phyloP scores from a whole-genome alignment of 23 red algal genomes.

The Agarophyton chilense region DNA sequence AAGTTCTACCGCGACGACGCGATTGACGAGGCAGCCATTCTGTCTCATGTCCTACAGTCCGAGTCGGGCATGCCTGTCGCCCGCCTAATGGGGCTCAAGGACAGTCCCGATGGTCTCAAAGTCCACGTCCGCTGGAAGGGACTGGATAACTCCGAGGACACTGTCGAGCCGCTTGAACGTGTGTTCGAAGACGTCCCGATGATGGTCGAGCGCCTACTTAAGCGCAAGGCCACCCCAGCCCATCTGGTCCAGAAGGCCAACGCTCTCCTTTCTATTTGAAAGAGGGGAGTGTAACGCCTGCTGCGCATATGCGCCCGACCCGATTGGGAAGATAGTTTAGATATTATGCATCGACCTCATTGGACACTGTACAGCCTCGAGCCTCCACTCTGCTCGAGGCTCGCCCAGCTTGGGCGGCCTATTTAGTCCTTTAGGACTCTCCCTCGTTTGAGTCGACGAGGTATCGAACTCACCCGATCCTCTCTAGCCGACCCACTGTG shows the following conservation, averaged over 20 bases:
- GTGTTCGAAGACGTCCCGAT: conserved; percentile 8
- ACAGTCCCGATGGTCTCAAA: background rate
- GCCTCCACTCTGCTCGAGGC: no score
- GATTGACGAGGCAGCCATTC: background rate
- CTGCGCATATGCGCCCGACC: background rate
- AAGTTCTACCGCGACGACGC: conserved; percentile 32
- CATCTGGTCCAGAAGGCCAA: background rate
- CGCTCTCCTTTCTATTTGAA: background rate
- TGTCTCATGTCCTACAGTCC: background rate
- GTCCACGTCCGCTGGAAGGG: conserved; percentile 2
- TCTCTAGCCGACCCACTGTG: no score
- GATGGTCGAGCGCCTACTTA: background rate
- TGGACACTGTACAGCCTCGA: no score
- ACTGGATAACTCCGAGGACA: background rate
- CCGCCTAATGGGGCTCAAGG: background rate
- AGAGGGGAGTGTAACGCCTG: background rate
- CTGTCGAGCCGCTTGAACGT: background rate
- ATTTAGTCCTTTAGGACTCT: no score
- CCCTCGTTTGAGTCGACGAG: no score
- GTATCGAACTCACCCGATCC: no score
- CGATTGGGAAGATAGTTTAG: no score
- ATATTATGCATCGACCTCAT: no score
- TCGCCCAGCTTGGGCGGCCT: no score
- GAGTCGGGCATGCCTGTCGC: background rate
- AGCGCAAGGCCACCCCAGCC: background rate